These are phyloP conservation scores for Geranium incanum DNA, from an alignment of 441 rosid species.

Conservation along the genomic window DNA sequence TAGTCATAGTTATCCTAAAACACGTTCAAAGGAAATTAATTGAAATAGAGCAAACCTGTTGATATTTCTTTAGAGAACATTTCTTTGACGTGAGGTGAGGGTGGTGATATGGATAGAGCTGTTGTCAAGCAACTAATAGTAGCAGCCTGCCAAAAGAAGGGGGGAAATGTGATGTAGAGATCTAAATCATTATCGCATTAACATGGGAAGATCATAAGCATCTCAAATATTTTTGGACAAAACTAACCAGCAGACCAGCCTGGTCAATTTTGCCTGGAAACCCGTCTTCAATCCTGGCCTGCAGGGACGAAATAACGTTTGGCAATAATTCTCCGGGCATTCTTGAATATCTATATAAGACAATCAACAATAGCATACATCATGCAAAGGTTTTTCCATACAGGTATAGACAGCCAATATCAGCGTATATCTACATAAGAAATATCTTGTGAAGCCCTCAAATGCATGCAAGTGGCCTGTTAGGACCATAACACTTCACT, in stretches of 20 bases:
- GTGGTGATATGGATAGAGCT: constrained; percentile 69
- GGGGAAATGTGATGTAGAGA: constrained; percentile 16
- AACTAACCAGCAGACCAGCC: constrained; percentile 68
- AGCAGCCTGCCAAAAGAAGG: constrained; percentile 44
- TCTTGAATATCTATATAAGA: constrained; percentile 64
- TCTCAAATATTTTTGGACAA: background rate
- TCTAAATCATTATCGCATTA: constrained; percentile 6
- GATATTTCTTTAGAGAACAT: constrained; percentile 57
- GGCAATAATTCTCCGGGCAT: constrained; percentile 80
- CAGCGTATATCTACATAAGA: background rate
- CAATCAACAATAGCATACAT: constrained; percentile 18
- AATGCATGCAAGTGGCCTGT: background rate
- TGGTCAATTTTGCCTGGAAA: constrained; percentile 58
- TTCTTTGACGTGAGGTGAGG: constrained; percentile 45
- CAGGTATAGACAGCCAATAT: constrained; percentile 12
- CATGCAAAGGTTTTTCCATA: constrained; percentile 10
- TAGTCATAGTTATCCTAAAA: background rate
- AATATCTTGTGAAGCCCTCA: background rate
- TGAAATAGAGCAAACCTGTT: constrained; percentile 41
- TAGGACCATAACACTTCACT: background rate
- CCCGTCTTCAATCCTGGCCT: constrained; percentile 47
- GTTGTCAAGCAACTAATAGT: constrained; percentile 67
- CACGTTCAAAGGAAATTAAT: background rate
- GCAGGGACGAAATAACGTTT: constrained; percentile 49
- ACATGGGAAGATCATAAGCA: constrained; percentile 15